phyloP scores from a whole-genome alignment of 106 monocot species.

The Dioscorea dumetorum region DNA sequence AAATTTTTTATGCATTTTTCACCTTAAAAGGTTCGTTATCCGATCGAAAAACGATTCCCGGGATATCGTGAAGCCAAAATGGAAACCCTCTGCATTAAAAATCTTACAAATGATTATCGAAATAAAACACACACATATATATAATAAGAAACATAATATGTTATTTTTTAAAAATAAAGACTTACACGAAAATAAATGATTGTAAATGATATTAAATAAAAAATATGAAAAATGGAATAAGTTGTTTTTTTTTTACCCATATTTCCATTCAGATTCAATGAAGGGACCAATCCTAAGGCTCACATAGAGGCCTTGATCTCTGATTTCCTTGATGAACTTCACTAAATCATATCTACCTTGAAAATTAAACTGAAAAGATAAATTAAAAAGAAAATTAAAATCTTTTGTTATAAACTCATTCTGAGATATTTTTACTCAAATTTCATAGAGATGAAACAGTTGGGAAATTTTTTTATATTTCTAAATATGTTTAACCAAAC shows the following conservation, averaged over 20 bases:
- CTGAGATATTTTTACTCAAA: no score
- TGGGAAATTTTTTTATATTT: no score
- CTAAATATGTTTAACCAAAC: no score
- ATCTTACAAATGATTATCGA: not conserved
- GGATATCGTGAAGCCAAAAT: constrained; percentile 82
- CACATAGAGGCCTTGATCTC: constrained; percentile 62
- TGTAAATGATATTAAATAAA: not conserved
- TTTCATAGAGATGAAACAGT: no score
- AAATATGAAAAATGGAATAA: not conserved
- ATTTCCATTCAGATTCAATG: constrained; percentile 88
- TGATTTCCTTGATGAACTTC: constrained; percentile 67
- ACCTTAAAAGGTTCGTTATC: constrained; percentile 98
- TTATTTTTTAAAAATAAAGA: no score
- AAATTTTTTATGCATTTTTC: not conserved
- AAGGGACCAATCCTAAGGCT: constrained; percentile 90
- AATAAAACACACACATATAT: not conserved
- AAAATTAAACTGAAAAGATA: constrained; percentile 56
- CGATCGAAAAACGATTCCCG: constrained; percentile 53
- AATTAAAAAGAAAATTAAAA: no score
- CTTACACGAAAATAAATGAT: not conserved
- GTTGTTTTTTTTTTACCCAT: constrained; percentile 47
- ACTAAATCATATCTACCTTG: constrained; percentile 70
- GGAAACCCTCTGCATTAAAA: constrained; percentile 62
- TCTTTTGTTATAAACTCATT: no score
- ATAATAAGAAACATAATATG: no score